Conservation (phyloP, 768 basidiomycete species). For the Boletus pseudo-olivaceus region DNA sequence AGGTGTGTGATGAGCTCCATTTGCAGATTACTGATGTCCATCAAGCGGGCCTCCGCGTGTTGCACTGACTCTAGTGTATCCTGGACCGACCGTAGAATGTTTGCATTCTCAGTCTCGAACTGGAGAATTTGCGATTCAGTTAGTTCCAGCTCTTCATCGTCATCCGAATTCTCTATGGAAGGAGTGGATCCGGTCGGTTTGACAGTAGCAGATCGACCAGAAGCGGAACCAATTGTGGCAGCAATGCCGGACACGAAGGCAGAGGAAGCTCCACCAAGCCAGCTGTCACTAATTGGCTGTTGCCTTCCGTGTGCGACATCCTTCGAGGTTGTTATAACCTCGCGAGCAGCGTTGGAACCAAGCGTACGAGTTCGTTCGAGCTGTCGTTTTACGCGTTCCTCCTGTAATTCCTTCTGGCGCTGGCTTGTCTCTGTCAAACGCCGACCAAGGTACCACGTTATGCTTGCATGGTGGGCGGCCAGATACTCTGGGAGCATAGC, state of each 20-base stretch:
- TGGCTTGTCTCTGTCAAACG: slow-evolving; percentile 78
- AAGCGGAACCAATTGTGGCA: slow-evolving; percentile 53
- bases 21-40: slow-evolving; percentile 93
- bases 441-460: slow-evolving; percentile 88
- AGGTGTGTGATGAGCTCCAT: slow-evolving; percentile 88
- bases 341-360: slow-evolving; percentile 73
- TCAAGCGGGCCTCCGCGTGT: slow-evolving; percentile 83
- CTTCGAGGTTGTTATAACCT: slow-evolving; percentile 44
- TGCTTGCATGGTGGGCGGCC: slow-evolving; percentile 89
- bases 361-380: slow-evolving; percentile 79
- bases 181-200: slow-evolving; percentile 29
- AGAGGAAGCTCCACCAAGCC: slow-evolving; percentile 59
- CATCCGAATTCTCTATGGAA: slow-evolving; percentile 44
- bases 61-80: slow-evolving; percentile 86
- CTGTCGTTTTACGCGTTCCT: slow-evolving; percentile 87
- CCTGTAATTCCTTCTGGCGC: slow-evolving; percentile 83
- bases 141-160: slow-evolving; percentile 79
- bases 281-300: slow-evolving; percentile 40
- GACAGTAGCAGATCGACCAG: slow-evolving; percentile 30
- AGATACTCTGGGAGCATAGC: slow-evolving; percentile 53
- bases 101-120: slow-evolving; percentile 90
- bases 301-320: slow-evolving; percentile 21
- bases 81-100: slow-evolving; percentile 79
- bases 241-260: slow-evolving; percentile 54
- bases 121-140: slow-evolving; percentile 84